Percentiles rank a stretch among this genome's conserved stretches.
Conservation (phyloP, 2,329 filamentous ascomycete species). For the Thelonectria discophora region DNA sequence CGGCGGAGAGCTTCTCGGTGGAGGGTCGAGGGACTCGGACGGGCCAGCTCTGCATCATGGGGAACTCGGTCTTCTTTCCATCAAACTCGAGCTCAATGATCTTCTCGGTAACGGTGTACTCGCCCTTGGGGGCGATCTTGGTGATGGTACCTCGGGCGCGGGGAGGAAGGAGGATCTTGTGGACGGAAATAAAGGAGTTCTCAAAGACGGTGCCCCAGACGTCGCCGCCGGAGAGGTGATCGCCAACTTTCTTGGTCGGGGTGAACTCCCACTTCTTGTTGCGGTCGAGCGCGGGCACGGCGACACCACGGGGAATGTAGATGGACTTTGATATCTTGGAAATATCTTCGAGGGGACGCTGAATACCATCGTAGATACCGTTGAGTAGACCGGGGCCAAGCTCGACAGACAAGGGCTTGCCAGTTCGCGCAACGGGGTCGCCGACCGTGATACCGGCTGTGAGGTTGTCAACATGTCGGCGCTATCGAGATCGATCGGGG, state of each 20-base stretch:
- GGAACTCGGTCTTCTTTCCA: conserved; percentile 90
- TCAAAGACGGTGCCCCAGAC: conserved; percentile 95
- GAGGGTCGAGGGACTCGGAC: conserved; percentile 94
- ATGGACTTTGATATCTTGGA: conserved; percentile 82
- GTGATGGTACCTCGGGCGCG: conserved; percentile 92
- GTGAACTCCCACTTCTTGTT: conserved; percentile 97
- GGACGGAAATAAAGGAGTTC: conserved; percentile 92
- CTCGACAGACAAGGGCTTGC: conserved; percentile 97
- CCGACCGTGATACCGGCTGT: conserved; percentile 93
- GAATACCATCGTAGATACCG: conserved; percentile 99
- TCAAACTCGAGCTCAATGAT: conserved; percentile 97
- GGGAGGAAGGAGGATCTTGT: conserved; percentile 92
- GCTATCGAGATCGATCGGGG: conserved; percentile 10
- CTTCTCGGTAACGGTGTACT: conserved; percentile 93
- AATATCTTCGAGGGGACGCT: conserved; percentile 90
- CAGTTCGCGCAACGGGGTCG: conserved; percentile 88
- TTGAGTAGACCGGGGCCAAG: conserved; percentile 96
- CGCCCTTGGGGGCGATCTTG: conserved; percentile 86
- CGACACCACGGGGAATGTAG: conserved; percentile 96
- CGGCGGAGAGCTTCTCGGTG: conserved; percentile 89
- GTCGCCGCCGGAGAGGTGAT: conserved; percentile 96
- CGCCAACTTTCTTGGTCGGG: conserved; percentile 89
- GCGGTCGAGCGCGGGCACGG: conserved; percentile 87
- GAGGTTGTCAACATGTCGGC: conserved; percentile 30
- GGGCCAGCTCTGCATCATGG: conserved; percentile 99